Evolutionary conservation across 306 rosid species (phyloP).

Genomic region (Lathyrus aphaca): DNA sequence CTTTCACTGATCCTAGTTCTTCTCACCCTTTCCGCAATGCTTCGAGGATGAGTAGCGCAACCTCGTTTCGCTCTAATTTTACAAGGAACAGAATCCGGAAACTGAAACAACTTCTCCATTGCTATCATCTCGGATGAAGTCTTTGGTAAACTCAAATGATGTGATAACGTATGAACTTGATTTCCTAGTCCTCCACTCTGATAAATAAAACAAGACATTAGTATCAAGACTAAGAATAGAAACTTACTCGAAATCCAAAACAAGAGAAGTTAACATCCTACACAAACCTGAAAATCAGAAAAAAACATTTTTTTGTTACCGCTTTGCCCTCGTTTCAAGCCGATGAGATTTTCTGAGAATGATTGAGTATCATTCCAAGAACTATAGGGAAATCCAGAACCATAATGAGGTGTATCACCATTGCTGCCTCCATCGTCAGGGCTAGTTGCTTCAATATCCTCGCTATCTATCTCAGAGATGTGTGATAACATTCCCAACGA

Average conservation of each 20-base stretch:
- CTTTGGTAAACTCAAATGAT: constrained; percentile 84
- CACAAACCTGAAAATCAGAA: constrained; percentile 62
- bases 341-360: constrained; percentile 48
- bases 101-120: constrained; percentile 75
- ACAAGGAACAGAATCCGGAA: constrained; percentile 91
- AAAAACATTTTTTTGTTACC: constrained; percentile 51
- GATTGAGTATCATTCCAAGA: constrained; percentile 66
- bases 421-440: constrained; percentile 48
- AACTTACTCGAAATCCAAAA: background rate
- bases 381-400: constrained; percentile 55
- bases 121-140: constrained; percentile 59
- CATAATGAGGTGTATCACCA: constrained; percentile 45
- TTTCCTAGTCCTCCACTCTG: constrained; percentile 68
- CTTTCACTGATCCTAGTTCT: constrained; percentile 95
- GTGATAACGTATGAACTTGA: constrained; percentile 63
- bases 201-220: constrained; percentile 35
- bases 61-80: constrained; percentile 94
- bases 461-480: constrained; percentile 60
- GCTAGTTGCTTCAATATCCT: constrained; percentile 48
- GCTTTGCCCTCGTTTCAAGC: constrained; percentile 59
- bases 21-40: constrained; percentile 95
- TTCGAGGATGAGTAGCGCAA: constrained; percentile 97
- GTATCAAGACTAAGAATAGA: constrained; percentile 20
- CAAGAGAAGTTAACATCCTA: constrained; percentile 2
- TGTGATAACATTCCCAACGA: constrained; percentile 68